Conservation (phyloP, 2,329 filamentous ascomycete species). For the Cylindrodendrum hubeiense region DNA sequence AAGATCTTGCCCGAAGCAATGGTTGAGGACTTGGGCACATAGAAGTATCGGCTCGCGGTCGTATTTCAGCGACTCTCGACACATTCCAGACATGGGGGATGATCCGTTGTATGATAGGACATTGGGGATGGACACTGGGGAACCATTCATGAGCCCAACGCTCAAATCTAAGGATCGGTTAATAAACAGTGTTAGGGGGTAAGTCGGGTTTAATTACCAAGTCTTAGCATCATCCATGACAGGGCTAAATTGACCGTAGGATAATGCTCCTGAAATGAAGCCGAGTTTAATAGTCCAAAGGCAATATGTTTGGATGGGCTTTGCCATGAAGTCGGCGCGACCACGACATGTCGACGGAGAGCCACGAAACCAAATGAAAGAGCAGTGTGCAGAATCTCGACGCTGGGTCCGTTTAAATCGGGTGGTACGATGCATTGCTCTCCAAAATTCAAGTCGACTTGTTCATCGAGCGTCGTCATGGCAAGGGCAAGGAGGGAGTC, state of each 20-base stretch:
- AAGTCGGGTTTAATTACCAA: constrained; percentile 32
- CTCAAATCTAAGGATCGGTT: constrained; percentile 40
- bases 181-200: neutral
- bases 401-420: constrained; percentile 20
- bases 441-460: constrained; percentile 22
- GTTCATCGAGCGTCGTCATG: constrained; percentile 29
- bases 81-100: constrained; percentile 33
- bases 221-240: constrained; percentile 43
- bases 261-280: constrained; percentile 31
- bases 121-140: constrained; percentile 42
- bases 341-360: constrained; percentile 31
- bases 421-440: constrained; percentile 15
- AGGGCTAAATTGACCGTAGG: constrained; percentile 30
- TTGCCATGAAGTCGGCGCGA: constrained; percentile 36
- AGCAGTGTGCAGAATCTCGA: constrained; percentile 18
- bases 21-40: constrained; percentile 51
- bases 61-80: constrained; percentile 36
- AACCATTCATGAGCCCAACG: constrained; percentile 44
- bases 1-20: constrained; percentile 39
- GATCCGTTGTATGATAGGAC: constrained; percentile 33
- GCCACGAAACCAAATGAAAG: constrained; percentile 29
- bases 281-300: constrained; percentile 29
- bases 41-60: constrained; percentile 47
- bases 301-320: constrained; percentile 31
- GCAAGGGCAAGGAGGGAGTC: constrained; percentile 44